Percentiles rank a stretch among this genome's conserved stretches.
phyloP scores from a whole-genome alignment of 1,284 basidiomycete genomes.

The Malassezia sympodialis region DNA sequence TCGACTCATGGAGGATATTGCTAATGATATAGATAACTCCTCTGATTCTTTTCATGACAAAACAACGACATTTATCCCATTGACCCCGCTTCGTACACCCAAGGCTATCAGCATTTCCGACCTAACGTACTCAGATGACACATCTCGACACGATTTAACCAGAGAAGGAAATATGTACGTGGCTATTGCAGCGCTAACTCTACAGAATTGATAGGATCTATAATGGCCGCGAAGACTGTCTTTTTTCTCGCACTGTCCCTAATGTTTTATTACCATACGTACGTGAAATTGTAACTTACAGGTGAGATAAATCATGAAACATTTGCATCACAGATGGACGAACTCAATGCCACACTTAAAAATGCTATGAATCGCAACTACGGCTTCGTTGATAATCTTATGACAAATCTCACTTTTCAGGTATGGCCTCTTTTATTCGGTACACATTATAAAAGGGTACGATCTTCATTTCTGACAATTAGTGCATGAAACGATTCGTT shows the following conservation, averaged over 20 bases:
- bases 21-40: neutral
- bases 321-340: neutral
- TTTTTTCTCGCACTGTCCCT: constrained; percentile 2
- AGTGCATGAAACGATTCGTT: constrained; percentile 11
- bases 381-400: constrained; percentile 11
- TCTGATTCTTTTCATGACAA: neutral
- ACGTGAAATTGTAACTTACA: neutral
- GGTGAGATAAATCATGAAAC: neutral
- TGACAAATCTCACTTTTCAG: constrained; percentile 12
- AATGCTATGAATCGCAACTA: neutral
- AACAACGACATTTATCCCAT: neutral
- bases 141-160: neutral
- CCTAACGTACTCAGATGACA: neutral
- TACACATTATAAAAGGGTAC: constrained; percentile 9
- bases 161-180: neutral
- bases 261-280: neutral
- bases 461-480: neutral
- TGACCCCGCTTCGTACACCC: neutral
- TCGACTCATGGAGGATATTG: neutral
- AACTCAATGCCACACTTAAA: constrained; percentile 1
- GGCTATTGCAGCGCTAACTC: neutral
- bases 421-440: constrained; percentile 6
- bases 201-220: constrained; percentile 3
- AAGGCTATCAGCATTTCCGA: neutral
- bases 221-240: constrained; percentile 4